These are phyloP conservation scores for Oligophagozyma castellii DNA, from an alignment of 1,139 yeast species.

Conservation along the genomic window DNA sequence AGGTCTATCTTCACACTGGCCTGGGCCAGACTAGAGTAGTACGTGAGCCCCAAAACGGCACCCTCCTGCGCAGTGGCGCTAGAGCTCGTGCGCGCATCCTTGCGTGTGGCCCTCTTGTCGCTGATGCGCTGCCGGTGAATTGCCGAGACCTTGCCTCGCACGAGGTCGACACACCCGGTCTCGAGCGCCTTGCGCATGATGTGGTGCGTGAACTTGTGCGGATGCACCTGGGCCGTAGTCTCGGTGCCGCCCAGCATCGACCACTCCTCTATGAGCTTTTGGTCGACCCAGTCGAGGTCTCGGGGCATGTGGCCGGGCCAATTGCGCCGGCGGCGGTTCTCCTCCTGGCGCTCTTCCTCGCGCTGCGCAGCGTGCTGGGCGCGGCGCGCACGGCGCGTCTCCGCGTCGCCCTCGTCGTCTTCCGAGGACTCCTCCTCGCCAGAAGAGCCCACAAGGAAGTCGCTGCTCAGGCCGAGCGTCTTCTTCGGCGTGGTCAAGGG, in stretches of 20 bases:
- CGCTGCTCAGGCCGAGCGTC: slow-evolving; percentile 2
- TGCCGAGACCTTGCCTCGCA: slow-evolving; percentile 78
- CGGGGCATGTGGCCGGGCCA: slow-evolving; percentile 38
- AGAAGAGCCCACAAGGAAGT: slow-evolving; percentile 2
- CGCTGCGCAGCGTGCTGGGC: slow-evolving; percentile 4
- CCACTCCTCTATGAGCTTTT: slow-evolving; percentile 55
- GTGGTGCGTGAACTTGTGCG: slow-evolving; percentile 78
- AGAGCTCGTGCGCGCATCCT: slow-evolving; percentile 26
- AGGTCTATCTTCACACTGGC: slow-evolving; percentile 27
- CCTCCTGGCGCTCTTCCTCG: slow-evolving; percentile 3
- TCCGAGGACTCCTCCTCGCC: slow-evolving; percentile 2
- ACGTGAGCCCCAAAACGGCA: too few species aligned
- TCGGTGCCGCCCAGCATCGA: slow-evolving; percentile 73
- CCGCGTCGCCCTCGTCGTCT: slow-evolving; percentile 1
- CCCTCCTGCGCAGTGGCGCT: slow-evolving; percentile 3
- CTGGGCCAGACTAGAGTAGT: slow-evolving; percentile 4
- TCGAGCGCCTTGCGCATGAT: slow-evolving; percentile 71
- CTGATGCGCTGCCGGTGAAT: slow-evolving; percentile 46
- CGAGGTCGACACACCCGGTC: slow-evolving; percentile 69
- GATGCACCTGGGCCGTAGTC: slow-evolving; percentile 95
- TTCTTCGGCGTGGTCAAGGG: slow-evolving; percentile 6
- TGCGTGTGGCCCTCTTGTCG: slow-evolving; percentile 23
- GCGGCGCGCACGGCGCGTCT: neutral
- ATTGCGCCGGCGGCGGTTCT: slow-evolving; percentile 3
- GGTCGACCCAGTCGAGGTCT: slow-evolving; percentile 72